Conservation (phyloP, 192 early-diverging fungal genomes). For the Phycomyces blakesleeanus region DNA sequence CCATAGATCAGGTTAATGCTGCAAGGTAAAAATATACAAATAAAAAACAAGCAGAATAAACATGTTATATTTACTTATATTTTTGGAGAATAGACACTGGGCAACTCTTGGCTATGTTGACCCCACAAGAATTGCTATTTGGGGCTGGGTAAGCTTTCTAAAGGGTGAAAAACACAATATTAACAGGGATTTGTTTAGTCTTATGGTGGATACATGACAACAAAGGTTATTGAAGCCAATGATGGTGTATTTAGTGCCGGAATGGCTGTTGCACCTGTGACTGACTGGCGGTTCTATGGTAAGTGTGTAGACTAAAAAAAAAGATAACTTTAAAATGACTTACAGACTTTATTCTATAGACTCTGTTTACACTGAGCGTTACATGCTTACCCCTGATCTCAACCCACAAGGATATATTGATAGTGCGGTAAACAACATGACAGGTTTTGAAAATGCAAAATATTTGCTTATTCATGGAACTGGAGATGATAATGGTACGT, state of each 20-base stretch:
- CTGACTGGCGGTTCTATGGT: conserved; percentile 77
- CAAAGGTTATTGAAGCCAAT: conserved; percentile 83
- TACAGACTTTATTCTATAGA: conserved; percentile 39
- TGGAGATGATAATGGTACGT: conserved; percentile 75
- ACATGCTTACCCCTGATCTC: conserved; percentile 84
- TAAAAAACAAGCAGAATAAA: neutral
- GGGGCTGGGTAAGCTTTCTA: conserved; percentile 80
- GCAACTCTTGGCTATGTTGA: conserved; percentile 75
- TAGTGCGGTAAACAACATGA: conserved; percentile 75
- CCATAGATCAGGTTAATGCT: conserved; percentile 81
- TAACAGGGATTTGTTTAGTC: conserved; percentile 43
- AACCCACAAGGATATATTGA: conserved; percentile 78
- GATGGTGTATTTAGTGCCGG: conserved; percentile 78
- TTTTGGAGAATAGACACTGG: conserved; percentile 37
- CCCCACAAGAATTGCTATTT: conserved; percentile 78
- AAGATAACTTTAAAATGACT: no score
- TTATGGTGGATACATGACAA: conserved; percentile 88
- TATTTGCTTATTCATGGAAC: conserved; percentile 91
- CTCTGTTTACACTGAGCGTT: conserved; percentile 95
- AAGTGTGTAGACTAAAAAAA: no score
- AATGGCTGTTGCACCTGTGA: conserved; percentile 97
- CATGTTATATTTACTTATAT: neutral
- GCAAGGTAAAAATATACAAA: conserved; percentile 51
- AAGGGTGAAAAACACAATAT: neutral
- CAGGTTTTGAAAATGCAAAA: conserved; percentile 73